Conservation (phyloP, 2,329 filamentous ascomycete genomes). For the Cucurbitaria berberidis region DNA sequence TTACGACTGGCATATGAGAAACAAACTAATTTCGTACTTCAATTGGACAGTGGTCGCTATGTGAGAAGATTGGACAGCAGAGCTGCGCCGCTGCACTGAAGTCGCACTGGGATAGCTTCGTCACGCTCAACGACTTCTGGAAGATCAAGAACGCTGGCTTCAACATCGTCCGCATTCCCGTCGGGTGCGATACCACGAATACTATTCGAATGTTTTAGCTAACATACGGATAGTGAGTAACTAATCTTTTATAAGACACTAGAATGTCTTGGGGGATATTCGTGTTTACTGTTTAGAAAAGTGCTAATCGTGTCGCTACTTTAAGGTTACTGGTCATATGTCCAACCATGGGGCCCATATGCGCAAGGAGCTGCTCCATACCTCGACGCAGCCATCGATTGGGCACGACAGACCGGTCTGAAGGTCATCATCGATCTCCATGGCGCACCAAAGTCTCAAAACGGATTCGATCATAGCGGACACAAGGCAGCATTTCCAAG, state of each 20-base stretch:
- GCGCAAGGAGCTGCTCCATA: constrained; percentile 59
- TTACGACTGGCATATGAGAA: background rate
- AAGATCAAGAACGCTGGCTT: constrained; percentile 63
- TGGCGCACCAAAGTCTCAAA: constrained; percentile 59
- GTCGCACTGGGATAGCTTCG: constrained; percentile 60
- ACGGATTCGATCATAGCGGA: constrained; percentile 68
- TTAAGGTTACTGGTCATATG: constrained; percentile 60
- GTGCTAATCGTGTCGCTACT: too few species aligned
- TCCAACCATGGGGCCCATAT: constrained; percentile 55
- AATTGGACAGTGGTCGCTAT: constrained; percentile 11
- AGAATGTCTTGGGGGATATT: too few species aligned
- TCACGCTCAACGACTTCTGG: constrained; percentile 58
- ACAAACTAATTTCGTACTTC: background rate
- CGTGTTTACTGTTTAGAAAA: too few species aligned
- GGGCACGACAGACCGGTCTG: constrained; percentile 59
- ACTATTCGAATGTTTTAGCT: too few species aligned
- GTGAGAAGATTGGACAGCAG: constrained; percentile 55
- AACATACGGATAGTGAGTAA: too few species aligned
- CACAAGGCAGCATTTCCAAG: constrained; percentile 51
- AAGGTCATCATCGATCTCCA: constrained; percentile 66
- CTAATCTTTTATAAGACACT: too few species aligned
- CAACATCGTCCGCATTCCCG: constrained; percentile 65
- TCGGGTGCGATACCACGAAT: too few species aligned
- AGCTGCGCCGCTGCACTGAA: constrained; percentile 53
- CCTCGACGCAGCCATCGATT: constrained; percentile 62